These are phyloP conservation scores for Noccaea bulbosa DNA, from an alignment of 345 rosid species.

Conservation along the genomic window DNA sequence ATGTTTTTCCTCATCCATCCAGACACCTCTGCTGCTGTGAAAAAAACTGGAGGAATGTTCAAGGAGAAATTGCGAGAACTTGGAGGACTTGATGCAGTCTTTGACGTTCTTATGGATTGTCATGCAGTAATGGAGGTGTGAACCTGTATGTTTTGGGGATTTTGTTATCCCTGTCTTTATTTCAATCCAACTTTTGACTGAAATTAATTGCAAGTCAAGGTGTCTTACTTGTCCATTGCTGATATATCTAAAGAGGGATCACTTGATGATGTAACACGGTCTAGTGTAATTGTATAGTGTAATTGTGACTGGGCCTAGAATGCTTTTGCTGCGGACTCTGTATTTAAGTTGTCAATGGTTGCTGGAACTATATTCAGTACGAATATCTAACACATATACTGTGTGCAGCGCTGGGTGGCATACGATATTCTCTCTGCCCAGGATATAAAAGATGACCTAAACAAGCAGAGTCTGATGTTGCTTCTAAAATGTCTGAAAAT, in stretches of 20 bases:
- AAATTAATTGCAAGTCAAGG: too few relatives aligned
- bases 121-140: slow-evolving; percentile 85
- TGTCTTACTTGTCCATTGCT: neutral
- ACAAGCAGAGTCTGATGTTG: slow-evolving; percentile 55
- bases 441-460: slow-evolving; percentile 48
- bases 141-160: slow-evolving; percentile 36
- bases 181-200: too few relatives aligned
- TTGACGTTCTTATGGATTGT: slow-evolving; percentile 74
- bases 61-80: slow-evolving; percentile 85
- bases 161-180: slow-evolving; percentile 11
- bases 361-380: neutral
- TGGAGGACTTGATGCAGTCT: slow-evolving; percentile 91
- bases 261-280: neutral
- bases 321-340: neutral
- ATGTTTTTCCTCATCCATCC: slow-evolving; percentile 31
- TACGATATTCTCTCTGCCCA: slow-evolving; percentile 26
- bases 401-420: slow-evolving; percentile 40
- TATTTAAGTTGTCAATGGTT: neutral
- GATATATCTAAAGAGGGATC: slow-evolving; percentile 1
- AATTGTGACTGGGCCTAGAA: neutral
- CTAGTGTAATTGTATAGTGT: neutral
- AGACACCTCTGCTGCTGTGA: slow-evolving; percentile 75
- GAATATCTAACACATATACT: neutral
- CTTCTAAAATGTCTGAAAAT: slow-evolving; percentile 86
- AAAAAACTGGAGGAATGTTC: slow-evolving; percentile 73